Evolutionary conservation across 495 filamentous ascomycete species (phyloP).

Genomic region (Penicillium fimorum): DNA sequence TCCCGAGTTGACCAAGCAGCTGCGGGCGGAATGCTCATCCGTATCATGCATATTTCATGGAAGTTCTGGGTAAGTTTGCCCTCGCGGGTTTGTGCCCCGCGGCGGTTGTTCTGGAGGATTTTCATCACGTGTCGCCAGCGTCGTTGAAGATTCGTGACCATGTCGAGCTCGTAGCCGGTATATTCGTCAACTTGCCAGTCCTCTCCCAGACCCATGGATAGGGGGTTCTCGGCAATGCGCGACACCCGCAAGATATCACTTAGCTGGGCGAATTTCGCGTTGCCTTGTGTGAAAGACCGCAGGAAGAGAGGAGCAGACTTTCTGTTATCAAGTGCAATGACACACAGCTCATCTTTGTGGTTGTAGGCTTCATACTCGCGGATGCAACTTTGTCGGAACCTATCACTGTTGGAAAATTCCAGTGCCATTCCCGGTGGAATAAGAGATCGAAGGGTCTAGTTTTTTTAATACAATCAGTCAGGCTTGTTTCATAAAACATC

Average conservation of each 20-base stretch:
- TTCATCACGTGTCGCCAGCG: slow-evolving; percentile 13
- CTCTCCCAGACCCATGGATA: neutral
- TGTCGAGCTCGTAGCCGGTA: slow-evolving; percentile 5
- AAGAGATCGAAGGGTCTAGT: neutral
- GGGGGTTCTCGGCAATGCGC: neutral
- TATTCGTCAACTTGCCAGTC: slow-evolving; percentile 4
- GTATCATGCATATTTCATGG: neutral
- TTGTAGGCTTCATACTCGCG: slow-evolving; percentile 11
- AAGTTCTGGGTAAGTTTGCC: slow-evolving; percentile 2
- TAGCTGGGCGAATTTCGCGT: slow-evolving; percentile 2
- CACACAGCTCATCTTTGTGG: slow-evolving; percentile 14
- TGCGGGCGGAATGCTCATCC: neutral
- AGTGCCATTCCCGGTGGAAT: neutral
- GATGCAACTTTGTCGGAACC: slow-evolving; percentile 3
- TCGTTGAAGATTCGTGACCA: slow-evolving; percentile 12
- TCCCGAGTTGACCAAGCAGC: slow-evolving; percentile 1
- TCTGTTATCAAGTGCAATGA: slow-evolving; percentile 14
- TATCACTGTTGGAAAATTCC: neutral
- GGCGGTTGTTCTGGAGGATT: neutral
- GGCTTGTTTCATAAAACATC: neutral
- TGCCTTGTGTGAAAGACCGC: neutral
- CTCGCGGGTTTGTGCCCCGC: neutral
- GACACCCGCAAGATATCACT: neutral
- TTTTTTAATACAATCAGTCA: neutral
- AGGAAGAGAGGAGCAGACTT: neutral